Base-by-base conservation (phyloP, 306 rosid species). In the Bauhinia variegata region DNA sequence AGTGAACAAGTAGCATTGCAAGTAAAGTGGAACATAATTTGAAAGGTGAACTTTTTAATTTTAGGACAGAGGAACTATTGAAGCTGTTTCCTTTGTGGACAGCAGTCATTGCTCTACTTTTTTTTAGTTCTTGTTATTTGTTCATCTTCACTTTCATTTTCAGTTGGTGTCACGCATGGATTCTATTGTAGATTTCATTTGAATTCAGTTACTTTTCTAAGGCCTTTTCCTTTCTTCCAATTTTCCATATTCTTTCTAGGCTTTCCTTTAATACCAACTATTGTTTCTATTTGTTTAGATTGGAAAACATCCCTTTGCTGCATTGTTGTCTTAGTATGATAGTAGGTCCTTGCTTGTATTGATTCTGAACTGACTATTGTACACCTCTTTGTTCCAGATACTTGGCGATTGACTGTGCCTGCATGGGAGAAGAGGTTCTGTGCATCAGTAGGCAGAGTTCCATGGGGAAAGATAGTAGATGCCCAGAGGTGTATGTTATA, bases 391-490 rank as follows among this genome's bases (percentile, higher is more conserved):
- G 33, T 66, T 71, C 62, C 79, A 85, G 91, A 67, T 57, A 77
- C 14, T 42, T 59, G 85, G 80, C 81, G 76, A 54, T 53, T 67
- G 1, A 64, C 73, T 5, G 87, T 86, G 54, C 96, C 96, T 13
- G 8, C 58, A 7, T 92, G 98, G 98, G 98, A 92, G 63, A 89
- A 75, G 80, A 75, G 78, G 48, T 92, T 87, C 69, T 89, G 93
- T 65, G 8, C 15, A 4, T 53, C 63, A 14, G 78, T 87, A 30
- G 92, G 98, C 52, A 77, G 55, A 60, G 63, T 92, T 76, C 78
- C 96, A 3, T 92, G 98, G 98, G 0, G 31, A 63, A 89, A 81
- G 68, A 41, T 92, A 28, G 2, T 87, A 63, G 96, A 92, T 44
- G 59, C 78, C 63, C 81, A 89, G 68, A 84, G 42, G 68, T 86